Conservation (phyloP, 2,329 filamentous ascomycete genomes). For the Xylariaceae sp. region DNA sequence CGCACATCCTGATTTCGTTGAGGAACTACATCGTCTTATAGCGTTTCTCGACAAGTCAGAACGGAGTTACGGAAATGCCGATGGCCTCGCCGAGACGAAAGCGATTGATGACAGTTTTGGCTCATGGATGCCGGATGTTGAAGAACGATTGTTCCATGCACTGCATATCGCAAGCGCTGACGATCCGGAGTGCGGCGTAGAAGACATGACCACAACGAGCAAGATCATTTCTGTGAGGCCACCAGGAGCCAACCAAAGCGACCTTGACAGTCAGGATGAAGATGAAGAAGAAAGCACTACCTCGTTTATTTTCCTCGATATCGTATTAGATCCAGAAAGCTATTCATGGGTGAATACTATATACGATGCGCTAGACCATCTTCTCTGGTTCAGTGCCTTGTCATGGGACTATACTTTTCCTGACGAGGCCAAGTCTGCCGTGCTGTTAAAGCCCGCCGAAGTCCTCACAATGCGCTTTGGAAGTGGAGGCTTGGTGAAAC, state of each 20-base stretch:
- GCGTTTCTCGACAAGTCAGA: slow-evolving; percentile 67
- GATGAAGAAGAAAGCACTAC: slow-evolving; percentile 32
- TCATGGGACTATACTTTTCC: slow-evolving; percentile 42
- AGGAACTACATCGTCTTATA: slow-evolving; percentile 67
- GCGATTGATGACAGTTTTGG: slow-evolving; percentile 40
- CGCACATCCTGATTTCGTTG: slow-evolving; percentile 48
- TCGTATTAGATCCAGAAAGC: slow-evolving; percentile 45
- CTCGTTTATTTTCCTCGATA: slow-evolving; percentile 50
- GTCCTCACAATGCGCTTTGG: slow-evolving; percentile 55
- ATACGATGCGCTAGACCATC: slow-evolving; percentile 55
- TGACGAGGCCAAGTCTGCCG: slow-evolving; percentile 48
- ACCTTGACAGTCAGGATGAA: slow-evolving; percentile 37
- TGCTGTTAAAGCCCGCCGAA: slow-evolving; percentile 55
- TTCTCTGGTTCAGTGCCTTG: slow-evolving; percentile 55
- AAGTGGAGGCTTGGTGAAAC: slow-evolving; percentile 48
- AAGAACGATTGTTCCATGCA: slow-evolving; percentile 47
- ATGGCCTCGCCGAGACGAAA: slow-evolving; percentile 50
- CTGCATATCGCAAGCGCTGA: slow-evolving; percentile 26
- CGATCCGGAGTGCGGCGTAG: slow-evolving; percentile 31
- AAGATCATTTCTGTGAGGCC: slow-evolving; percentile 27
- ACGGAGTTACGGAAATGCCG: slow-evolving; percentile 63
- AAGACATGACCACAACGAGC: slow-evolving; percentile 34
- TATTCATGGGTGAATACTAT: slow-evolving; percentile 49
- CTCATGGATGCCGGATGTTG: slow-evolving; percentile 52
- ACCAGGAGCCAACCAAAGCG: slow-evolving; percentile 12